Evolutionary conservation across 208 protist genomes (phyloP), one percentile per base, ranked within the genome.

Genomic region (Trichomonas tenax): DNA sequence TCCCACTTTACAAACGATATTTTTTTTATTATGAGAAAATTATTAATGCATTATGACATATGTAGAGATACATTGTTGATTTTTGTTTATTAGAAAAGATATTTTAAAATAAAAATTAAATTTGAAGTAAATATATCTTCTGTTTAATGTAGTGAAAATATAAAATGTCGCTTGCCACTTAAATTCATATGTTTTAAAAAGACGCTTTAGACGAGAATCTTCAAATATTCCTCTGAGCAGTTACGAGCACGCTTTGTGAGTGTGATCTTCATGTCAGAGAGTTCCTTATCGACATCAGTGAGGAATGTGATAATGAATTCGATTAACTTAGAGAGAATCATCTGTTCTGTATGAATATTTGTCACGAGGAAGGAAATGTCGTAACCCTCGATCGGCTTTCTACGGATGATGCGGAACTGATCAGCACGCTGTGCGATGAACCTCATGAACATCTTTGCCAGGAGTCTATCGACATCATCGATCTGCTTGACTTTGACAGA

Each of bases 301-400:
- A 99, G 97, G 96, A 99, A 99, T 21, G 97, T 93, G 96, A 99
- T 98, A 63, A 99, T 97, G 96, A 99, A 99, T 96, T 99, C 98
- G 82, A 99, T 98, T 45, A 99, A 97, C 96, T 98, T 98, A 84
- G 98, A 97, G 96, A 98, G 98, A 88, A 98, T 98, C 98, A 99
- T 99, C 44, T 90, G 84, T 97, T 99, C 98, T 14, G 98, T 98
- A 96, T 99, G 98, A 93, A 99, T 98, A 97, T 99, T 99, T 15
- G 98, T 99, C 96, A 99, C 98, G 23, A 99, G 97, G 97, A 99
- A 99, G 96, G 96, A 98, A 95, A 99, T 98, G 96, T 99, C 98
- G 97, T 99, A 99, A 31, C 98, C 98, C 86, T 88, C 58, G 14
- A 99, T 97, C 46, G 99, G 97, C 96, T 99, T 99, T 96, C 98